phyloP scores from a whole-genome alignment of 2,329 filamentous ascomycete species.

The Colletotrichum theobromicola region DNA sequence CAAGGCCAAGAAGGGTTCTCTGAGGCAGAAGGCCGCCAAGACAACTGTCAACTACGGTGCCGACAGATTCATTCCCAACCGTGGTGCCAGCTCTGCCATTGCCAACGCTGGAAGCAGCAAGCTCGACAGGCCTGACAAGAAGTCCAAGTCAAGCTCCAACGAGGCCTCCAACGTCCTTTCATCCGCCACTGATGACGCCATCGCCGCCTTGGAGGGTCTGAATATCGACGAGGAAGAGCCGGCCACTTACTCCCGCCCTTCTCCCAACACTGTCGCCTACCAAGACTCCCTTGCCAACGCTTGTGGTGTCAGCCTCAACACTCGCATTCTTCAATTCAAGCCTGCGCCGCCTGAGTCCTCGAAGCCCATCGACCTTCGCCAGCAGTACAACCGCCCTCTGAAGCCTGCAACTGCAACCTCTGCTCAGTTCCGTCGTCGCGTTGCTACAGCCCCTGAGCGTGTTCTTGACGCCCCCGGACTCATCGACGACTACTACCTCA shows the following conservation, averaged over 20 bases:
- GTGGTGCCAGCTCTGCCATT: constrained; percentile 86
- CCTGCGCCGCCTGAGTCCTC: constrained; percentile 97
- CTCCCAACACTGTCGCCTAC: constrained; percentile 88
- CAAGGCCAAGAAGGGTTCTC: constrained; percentile 60
- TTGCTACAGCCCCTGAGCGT: constrained; percentile 93
- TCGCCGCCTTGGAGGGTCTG: constrained; percentile 79
- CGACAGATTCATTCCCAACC: constrained; percentile 96
- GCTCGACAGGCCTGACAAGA: constrained; percentile 73
- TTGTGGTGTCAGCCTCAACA: constrained; percentile 91
- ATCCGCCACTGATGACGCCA: constrained; percentile 79
- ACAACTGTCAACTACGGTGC: constrained; percentile 81
- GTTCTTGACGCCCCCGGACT: constrained; percentile 95
- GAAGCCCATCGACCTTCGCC: constrained; percentile 95
- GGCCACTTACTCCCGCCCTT: constrained; percentile 74
- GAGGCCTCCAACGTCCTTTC: constrained; percentile 81
- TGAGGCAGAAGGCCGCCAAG: constrained; percentile 66
- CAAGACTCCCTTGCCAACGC: constrained; percentile 89
- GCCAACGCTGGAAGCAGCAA: constrained; percentile 83
- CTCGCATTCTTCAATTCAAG: constrained; percentile 97
- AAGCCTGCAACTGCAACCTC: constrained; percentile 76
- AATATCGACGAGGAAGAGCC: constrained; percentile 75
- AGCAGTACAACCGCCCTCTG: constrained; percentile 96
- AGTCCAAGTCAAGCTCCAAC: constrained; percentile 71
- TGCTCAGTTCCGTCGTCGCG: constrained; percentile 88
- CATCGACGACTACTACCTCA: constrained; percentile 98